Percentiles rank a stretch among this genome's conserved stretches.
phyloP scores from a whole-genome alignment of 176 grass and related monocot genomes.

The Avena atlantica region DNA sequence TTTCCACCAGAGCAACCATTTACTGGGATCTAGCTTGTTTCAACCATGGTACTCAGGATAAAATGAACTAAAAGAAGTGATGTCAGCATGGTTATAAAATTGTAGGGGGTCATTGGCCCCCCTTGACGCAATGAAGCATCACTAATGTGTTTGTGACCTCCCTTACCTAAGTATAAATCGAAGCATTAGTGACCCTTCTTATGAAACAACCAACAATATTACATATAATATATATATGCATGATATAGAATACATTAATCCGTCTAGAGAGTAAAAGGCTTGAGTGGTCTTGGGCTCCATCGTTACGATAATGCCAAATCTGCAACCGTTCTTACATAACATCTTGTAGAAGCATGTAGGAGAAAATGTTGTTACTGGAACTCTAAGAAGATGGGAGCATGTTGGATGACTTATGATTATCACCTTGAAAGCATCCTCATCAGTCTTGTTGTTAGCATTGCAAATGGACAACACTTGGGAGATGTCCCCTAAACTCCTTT shows the following conservation, averaged over 20 bases:
- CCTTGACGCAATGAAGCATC: neutral
- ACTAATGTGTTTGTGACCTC: neutral
- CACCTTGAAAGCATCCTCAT: neutral
- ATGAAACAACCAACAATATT: neutral
- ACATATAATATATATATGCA: neutral
- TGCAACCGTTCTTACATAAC: neutral
- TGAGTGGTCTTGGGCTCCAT: neutral
- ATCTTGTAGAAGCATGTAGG: neutral
- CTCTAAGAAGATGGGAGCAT: neutral
- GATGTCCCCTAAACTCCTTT: neutral
- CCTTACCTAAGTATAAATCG: neutral
- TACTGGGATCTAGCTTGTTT: too few relatives aligned
- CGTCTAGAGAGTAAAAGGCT: neutral
- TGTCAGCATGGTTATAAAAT: too few relatives aligned
- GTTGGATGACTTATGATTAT: neutral
- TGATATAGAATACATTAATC: neutral
- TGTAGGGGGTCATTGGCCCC: too few relatives aligned
- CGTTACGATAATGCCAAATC: neutral
- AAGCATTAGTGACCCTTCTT: too few relatives aligned
- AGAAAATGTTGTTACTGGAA: neutral
- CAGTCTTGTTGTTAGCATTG: neutral
- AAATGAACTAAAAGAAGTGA: too few relatives aligned
- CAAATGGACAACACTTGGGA: too few relatives aligned
- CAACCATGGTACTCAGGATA: too few relatives aligned
- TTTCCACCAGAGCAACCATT: too few relatives aligned